Conservation (phyloP, 148 eudicot genomes). For the Silene uniflora region DNA sequence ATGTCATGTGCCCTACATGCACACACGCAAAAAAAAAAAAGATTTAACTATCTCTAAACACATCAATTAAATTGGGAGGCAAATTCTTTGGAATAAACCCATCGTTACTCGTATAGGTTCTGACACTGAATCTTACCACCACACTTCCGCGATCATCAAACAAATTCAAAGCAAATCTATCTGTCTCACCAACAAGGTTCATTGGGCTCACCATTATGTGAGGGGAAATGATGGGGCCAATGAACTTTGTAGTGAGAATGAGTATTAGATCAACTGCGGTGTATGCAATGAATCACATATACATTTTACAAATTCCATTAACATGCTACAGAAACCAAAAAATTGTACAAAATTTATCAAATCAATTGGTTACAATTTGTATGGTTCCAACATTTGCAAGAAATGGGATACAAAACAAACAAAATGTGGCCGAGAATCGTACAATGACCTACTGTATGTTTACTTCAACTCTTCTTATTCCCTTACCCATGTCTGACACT, state of each 20-base stretch:
- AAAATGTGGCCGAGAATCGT: too few relatives aligned
- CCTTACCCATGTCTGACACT: too few relatives aligned
- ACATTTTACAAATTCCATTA: neutral
- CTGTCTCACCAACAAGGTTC: too few relatives aligned
- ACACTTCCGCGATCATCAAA: neutral
- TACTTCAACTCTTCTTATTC: too few relatives aligned
- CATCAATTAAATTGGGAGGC: conserved; percentile 1
- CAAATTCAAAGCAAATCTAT: neutral
- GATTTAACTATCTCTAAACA: neutral
- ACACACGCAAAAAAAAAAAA: neutral
- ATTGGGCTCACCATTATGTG: too few relatives aligned
- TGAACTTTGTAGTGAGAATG: too few relatives aligned
- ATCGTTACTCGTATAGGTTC: neutral
- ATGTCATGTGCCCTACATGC: conserved; percentile 76
- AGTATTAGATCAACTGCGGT: neutral
- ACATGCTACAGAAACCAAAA: neutral
- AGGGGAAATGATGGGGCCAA: too few relatives aligned
- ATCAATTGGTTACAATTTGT: neutral
- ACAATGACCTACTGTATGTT: too few relatives aligned
- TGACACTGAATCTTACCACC: neutral
- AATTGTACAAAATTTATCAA: neutral
- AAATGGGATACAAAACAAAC: neutral
- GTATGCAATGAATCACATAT: neutral
- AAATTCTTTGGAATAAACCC: neutral
- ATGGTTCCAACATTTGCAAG: neutral